phyloP scores from a whole-genome alignment of 164 flowering plant genomes.

The Dillenia suffruticosa region DNA sequence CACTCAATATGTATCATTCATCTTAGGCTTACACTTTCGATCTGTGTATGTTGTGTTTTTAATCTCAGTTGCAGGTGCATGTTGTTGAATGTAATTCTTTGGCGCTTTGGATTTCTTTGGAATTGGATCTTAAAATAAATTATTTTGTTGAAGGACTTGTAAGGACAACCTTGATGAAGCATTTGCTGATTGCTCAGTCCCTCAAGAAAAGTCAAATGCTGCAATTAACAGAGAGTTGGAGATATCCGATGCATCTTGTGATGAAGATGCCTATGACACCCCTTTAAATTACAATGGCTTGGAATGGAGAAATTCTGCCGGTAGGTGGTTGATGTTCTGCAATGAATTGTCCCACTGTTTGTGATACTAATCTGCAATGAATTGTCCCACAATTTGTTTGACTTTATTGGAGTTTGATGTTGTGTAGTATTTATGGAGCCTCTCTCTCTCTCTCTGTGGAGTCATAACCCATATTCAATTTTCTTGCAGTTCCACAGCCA shows the following conservation, averaged over 20 bases:
- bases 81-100: no score
- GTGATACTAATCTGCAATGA: no score
- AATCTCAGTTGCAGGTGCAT: no score
- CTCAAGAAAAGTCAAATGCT: slow-evolving; percentile 91
- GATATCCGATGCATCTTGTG: slow-evolving; percentile 76
- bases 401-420: neutral
- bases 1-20: no score
- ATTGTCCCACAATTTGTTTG: no score
- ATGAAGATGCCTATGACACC: slow-evolving; percentile 52
- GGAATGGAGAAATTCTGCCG: slow-evolving; percentile 29
- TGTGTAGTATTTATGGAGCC: neutral
- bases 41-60: no score
- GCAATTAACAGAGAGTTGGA: slow-evolving; percentile 92
- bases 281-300: slow-evolving; percentile 20
- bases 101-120: no score
- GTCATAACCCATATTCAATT: neutral
- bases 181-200: slow-evolving; percentile 85
- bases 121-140: no score
- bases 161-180: slow-evolving; percentile 75
- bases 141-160: slow-evolving; percentile 59
- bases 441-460: no score
- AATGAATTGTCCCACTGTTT: no score
- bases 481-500: slow-evolving; percentile 43
- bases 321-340: slow-evolving; percentile 19
- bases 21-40: no score